phyloP scores from a whole-genome alignment of 495 filamentous ascomycete genomes.

The Saxophila tyrrhenica region DNA sequence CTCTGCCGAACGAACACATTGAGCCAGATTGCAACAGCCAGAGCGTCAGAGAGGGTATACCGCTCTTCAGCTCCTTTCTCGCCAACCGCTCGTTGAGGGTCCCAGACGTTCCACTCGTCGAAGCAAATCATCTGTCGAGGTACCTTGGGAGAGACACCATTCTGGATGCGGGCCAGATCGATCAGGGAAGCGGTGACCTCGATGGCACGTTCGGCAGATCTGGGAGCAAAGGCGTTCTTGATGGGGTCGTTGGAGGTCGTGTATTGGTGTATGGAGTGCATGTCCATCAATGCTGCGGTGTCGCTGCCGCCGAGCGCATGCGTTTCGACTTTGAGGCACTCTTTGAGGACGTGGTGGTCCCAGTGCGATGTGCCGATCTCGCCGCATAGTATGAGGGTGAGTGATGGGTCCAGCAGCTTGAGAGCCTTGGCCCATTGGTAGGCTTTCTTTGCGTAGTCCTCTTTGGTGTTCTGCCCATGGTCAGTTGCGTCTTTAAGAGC shows the following conservation, averaged over 20 bases:
- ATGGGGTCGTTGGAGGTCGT: conserved; percentile 45
- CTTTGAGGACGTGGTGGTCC: conserved; percentile 60
- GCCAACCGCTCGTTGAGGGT: conserved; percentile 55
- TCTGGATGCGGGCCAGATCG: conserved; percentile 64
- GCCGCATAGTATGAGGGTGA: conserved; percentile 60
- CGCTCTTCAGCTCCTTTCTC: conserved; percentile 55
- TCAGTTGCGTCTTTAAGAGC: not conserved
- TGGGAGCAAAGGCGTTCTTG: conserved; percentile 54
- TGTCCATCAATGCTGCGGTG: conserved; percentile 42
- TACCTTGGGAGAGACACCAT: conserved; percentile 43
- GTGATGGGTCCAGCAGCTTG: conserved; percentile 58
- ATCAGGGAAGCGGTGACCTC: conserved; percentile 56
- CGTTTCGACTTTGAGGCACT: conserved; percentile 46
- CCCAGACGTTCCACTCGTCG: conserved; percentile 84
- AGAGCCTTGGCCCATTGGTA: conserved; percentile 73
- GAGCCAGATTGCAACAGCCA: conserved; percentile 62
- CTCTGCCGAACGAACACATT: conserved; percentile 74
- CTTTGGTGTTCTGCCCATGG: conserved; percentile 49
- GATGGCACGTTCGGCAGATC: conserved; percentile 63
- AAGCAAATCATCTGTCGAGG: conserved; percentile 61
- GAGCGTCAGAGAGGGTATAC: conserved; percentile 66
- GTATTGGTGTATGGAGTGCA: conserved; percentile 64
- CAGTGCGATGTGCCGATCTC: conserved; percentile 55
- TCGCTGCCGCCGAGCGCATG: conserved; percentile 27
- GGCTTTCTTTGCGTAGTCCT: conserved; percentile 65